A percentile compares a stretch with the other conserved stretches of the same genome.
These are phyloP conservation scores for Pyrenophora tritici-repentis DNA, from an alignment of 2,329 filamentous ascomycete species.

Conservation along the genomic window DNA sequence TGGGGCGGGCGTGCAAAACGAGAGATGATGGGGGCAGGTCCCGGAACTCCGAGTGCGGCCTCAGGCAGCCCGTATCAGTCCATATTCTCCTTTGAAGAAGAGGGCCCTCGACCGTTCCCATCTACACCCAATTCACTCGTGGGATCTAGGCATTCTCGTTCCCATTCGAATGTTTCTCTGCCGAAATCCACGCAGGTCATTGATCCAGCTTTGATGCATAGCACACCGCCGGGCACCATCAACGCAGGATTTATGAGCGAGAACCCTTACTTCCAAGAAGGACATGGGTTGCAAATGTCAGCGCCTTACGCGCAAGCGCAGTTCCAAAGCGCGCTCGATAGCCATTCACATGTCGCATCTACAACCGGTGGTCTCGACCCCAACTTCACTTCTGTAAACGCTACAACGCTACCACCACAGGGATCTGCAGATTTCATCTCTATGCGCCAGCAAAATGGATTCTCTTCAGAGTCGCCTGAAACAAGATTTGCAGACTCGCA, in stretches of 20 bases:
- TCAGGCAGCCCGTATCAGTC: constrained; percentile 38
- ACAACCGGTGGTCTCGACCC: constrained; percentile 23
- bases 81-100: constrained; percentile 36
- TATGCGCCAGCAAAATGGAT: constrained; percentile 32
- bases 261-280: constrained; percentile 16
- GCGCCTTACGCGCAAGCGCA: constrained; percentile 22
- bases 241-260: constrained; percentile 20
- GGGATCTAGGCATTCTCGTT: constrained; percentile 29
- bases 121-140: constrained; percentile 23
- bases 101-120: constrained; percentile 25
- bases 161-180: constrained; percentile 30
- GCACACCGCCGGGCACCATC: constrained; percentile 20
- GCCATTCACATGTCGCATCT: constrained; percentile 24
- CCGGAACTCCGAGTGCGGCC: constrained; percentile 29
- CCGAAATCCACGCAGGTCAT: constrained; percentile 29
- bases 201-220: constrained; percentile 34
- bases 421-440: constrained; percentile 20
- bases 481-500: constrained; percentile 36
- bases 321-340: constrained; percentile 30
- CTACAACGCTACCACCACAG: constrained; percentile 38
- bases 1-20: constrained; percentile 75
- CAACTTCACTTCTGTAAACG: constrained; percentile 20
- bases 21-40: constrained; percentile 50
- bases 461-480: constrained; percentile 33
- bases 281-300: constrained; percentile 9